These are phyloP conservation scores for Harrya chromipes DNA, from an alignment of 768 basidiomycete species.

Conservation along the genomic window DNA sequence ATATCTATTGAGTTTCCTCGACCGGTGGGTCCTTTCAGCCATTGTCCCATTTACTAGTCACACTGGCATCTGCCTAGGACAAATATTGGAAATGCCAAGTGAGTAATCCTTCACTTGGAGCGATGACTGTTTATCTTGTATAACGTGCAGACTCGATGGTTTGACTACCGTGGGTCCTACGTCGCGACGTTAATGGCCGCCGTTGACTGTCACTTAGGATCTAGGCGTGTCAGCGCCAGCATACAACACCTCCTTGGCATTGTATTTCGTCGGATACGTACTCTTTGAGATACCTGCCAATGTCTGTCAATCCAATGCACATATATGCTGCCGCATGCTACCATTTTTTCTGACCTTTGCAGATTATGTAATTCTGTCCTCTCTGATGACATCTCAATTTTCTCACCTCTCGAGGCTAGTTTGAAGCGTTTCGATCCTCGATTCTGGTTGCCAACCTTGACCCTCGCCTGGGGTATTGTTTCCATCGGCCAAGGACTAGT, in stretches of 20 bases:
- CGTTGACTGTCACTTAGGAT: slow-evolving; percentile 36
- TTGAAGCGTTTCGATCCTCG: slow-evolving; percentile 60
- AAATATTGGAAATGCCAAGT: slow-evolving; percentile 42
- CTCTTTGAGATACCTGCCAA: slow-evolving; percentile 60
- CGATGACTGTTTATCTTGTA: not conserved
- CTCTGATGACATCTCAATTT: not conserved
- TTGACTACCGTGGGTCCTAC: slow-evolving; percentile 40
- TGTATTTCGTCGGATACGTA: slow-evolving; percentile 62
- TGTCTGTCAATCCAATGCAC: slow-evolving; percentile 27
- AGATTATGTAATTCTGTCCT: too few relatives aligned
- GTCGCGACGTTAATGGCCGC: not conserved
- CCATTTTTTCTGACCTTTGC: not conserved
- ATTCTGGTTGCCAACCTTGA: slow-evolving; percentile 59
- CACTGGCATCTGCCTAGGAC: slow-evolving; percentile 17
- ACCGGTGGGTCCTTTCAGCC: slow-evolving; percentile 25
- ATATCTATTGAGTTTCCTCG: slow-evolving; percentile 41
- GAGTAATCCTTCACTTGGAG: not conserved
- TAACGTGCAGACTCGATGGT: slow-evolving; percentile 45
- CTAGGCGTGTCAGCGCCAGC: slow-evolving; percentile 45
- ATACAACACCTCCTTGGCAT: slow-evolving; percentile 55
- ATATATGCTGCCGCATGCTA: not conserved
- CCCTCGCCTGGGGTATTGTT: slow-evolving; percentile 55
- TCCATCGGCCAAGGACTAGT: slow-evolving; percentile 56
- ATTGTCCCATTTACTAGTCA: not conserved
- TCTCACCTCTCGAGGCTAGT: slow-evolving; percentile 27